phyloP scores from a whole-genome alignment of 139 green algal species.

The Coelastrella sp. region DNA sequence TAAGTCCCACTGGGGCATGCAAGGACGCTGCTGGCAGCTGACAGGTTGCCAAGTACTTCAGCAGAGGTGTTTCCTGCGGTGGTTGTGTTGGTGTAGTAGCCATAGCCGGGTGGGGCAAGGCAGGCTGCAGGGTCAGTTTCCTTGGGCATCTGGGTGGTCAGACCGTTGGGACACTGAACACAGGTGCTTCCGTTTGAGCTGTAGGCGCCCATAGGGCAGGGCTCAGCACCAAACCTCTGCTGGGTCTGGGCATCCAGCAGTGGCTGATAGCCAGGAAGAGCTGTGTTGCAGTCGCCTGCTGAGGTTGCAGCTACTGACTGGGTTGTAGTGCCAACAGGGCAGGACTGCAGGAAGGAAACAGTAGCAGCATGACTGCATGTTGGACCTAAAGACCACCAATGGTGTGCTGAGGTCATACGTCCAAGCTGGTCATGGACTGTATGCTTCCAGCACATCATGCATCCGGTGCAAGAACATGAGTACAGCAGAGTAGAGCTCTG shows the following conservation, averaged over 20 bases:
- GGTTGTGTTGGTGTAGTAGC: background rate
- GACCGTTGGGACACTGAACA: background rate
- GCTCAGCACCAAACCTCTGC: background rate
- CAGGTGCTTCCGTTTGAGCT: background rate
- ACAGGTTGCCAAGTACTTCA: background rate
- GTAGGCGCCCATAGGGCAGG: background rate
- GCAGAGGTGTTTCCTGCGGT: background rate
- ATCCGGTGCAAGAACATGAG: too few relatives aligned
- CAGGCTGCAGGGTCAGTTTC: background rate
- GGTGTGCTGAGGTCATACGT: too few relatives aligned
- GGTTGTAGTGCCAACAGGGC: conserved; percentile 4
- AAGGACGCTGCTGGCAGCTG: too few relatives aligned
- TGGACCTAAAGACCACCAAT: too few relatives aligned
- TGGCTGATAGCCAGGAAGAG: background rate
- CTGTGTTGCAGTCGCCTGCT: background rate
- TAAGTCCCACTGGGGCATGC: background rate
- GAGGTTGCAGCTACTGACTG: background rate
- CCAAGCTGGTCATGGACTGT: too few relatives aligned
- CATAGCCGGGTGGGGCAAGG: background rate
- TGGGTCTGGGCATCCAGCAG: background rate
- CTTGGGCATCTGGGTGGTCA: conserved; percentile 1
- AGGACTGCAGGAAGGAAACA: background rate
- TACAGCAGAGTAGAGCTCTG: too few relatives aligned
- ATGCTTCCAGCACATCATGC: too few relatives aligned
- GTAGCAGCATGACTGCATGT: background rate